Base-by-base conservation (phyloP, 2,329 filamentous ascomycete species). In the Fusarium circinatum region DNA sequence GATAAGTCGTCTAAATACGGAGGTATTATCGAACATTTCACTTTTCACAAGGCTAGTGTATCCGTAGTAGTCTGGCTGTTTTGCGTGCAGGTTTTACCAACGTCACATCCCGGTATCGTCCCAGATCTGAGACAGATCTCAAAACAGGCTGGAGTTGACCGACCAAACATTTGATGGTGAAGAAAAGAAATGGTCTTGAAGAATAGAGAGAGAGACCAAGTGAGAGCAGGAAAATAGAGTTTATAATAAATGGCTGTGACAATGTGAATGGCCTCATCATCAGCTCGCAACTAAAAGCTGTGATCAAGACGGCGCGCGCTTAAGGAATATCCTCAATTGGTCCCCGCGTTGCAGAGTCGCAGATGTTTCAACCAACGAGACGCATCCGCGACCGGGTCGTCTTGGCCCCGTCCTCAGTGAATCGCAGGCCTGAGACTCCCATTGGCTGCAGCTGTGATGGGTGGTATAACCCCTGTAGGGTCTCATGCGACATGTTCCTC, bases 371-470 rank as follows among this genome's bases (percentile, higher is more conserved):
- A 60, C 71, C 63, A 74, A 73, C 71, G 71, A 64, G 71, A 74
- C 71, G 71, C 65, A 62, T 74, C 71, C 71, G 71, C 71, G 71
- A 74, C 71, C 71, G 71, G 71, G 55, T 65, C 26, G 56, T 42
- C 68, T 56, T 68, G 47, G 58, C 58, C 71, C 71, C 68, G 71
- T 41, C 67, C 51, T 34, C 38, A 52, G 48, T 49, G 68, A 60
- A 54, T 44, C 34, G 48, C n/a, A 17, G 15, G 0, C 10, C 22
- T 6, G 2, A 11, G 3, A 1, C 9, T 48, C 6, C 55, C 3
- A 74, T 74, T 74, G 72, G 72, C 30, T 17, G 8, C 2, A 13
- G 45, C 15, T 30, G 41, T 76, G 74, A 75, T 36, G 68, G 68
- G 30, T 42, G 52, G 44, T 32, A 7, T 8, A 13, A 71, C 62